These are phyloP conservation scores for Pistacia integerrima DNA, from an alignment of 345 rosid species.

Conservation along the genomic window DNA sequence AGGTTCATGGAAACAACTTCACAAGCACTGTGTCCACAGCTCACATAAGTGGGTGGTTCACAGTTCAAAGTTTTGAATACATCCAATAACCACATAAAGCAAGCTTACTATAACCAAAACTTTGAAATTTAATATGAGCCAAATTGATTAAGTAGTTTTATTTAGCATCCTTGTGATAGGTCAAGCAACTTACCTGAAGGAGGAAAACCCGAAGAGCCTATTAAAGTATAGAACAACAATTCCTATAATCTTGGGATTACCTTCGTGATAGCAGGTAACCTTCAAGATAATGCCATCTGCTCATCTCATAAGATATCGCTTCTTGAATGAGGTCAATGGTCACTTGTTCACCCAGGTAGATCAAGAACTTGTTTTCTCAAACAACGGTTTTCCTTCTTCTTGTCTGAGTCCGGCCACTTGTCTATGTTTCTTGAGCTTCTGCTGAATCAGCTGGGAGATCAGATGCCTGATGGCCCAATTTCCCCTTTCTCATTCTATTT, in stretches of 20 bases:
- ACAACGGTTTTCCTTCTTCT: conserved; percentile 20
- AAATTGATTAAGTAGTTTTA: not conserved
- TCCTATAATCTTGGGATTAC: not conserved
- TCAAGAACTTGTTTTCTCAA: conserved; percentile 8
- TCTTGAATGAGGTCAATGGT: conserved; percentile 8
- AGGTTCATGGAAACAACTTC: not conserved
- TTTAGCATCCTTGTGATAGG: not conserved
- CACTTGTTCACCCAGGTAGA: conserved; percentile 4
- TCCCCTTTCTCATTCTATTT: conserved; percentile 21
- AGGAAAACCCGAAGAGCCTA: not conserved
- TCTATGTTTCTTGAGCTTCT: conserved; percentile 13
- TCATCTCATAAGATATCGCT: not conserved
- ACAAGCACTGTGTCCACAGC: not conserved
- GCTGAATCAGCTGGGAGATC: not conserved
- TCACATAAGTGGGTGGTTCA: not conserved
- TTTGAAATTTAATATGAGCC: not conserved
- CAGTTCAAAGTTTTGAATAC: not conserved
- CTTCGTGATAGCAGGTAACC: not conserved
- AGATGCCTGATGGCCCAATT: not conserved
- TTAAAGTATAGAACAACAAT: not conserved
- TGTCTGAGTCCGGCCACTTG: not conserved
- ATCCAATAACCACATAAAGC: not conserved
- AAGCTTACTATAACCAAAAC: not conserved
- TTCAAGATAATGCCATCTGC: not conserved
- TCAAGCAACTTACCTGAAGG: conserved; percentile 1